phyloP scores from a whole-genome alignment of 306 rosid genomes.

The Oxytropis ochrocephala region DNA sequence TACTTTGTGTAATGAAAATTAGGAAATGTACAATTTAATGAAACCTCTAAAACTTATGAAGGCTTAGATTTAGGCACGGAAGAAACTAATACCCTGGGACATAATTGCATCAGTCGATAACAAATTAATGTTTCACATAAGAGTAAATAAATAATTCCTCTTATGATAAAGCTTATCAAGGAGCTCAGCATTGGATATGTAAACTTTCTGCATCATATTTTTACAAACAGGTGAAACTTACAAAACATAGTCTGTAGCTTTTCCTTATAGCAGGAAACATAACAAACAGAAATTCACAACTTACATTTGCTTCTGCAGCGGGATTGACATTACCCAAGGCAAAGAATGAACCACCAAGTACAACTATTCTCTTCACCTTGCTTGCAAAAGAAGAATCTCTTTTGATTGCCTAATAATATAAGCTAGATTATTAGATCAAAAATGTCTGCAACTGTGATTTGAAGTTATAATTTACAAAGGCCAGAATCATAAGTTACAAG shows the following conservation, averaged over 20 bases:
- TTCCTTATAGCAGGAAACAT: neutral
- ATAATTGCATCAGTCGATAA: neutral
- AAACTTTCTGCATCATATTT: neutral
- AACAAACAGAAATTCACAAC: slow-evolving; percentile 28
- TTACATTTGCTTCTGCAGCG: slow-evolving; percentile 99
- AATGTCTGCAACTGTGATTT: neutral
- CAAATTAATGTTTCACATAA: neutral
- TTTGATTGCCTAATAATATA: slow-evolving; percentile 68
- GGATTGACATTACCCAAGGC: slow-evolving; percentile 89
- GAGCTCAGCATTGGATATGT: neutral
- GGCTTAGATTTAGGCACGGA: neutral
- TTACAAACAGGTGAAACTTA: neutral
- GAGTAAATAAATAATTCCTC: neutral
- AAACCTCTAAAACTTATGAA: neutral
- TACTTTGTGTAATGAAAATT: too few species aligned
- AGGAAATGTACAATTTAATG: too few species aligned
- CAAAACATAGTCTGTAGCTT: neutral
- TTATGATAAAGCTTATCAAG: neutral
- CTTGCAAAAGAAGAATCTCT: slow-evolving; percentile 81
- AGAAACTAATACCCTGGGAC: neutral
- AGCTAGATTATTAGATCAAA: neutral
- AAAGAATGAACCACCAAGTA: slow-evolving; percentile 96
- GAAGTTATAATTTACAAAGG: neutral
- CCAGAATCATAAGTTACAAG: neutral
- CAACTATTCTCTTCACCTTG: slow-evolving; percentile 71